Percentiles rank a stretch among this genome's conserved stretches.
Conservation (phyloP, 306 rosid genomes). For the Datisca glomerata region DNA sequence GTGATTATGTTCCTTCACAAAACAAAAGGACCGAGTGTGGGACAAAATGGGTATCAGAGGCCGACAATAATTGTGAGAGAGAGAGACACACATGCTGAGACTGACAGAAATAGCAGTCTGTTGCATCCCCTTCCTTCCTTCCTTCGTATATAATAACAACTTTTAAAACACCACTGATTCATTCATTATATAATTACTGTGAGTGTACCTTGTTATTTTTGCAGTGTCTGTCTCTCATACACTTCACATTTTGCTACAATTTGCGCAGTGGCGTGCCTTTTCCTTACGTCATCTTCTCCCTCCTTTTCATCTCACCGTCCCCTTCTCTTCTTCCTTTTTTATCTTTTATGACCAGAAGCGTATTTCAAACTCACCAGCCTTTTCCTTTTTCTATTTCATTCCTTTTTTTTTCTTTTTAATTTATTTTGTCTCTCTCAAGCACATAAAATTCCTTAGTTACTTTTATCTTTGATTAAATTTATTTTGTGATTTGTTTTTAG, state of each 20-base stretch:
- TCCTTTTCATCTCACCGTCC: slow-evolving; percentile 1
- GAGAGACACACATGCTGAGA: too few species aligned
- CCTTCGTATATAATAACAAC: not conserved
- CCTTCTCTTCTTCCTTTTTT: slow-evolving; percentile 2
- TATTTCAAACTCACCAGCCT: slow-evolving; percentile 13
- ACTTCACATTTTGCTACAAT: too few species aligned
- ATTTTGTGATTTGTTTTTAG: not conserved
- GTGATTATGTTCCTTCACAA: too few species aligned
- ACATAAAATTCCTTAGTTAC: too few species aligned
- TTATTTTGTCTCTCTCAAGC: too few species aligned
- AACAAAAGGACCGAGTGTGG: too few species aligned
- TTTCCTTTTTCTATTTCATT: slow-evolving; percentile 1
- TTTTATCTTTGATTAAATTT: not conserved
- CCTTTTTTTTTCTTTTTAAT: not conserved
- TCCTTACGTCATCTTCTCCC: slow-evolving; percentile 23
- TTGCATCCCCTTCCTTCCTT: too few species aligned
- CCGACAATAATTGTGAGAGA: too few species aligned
- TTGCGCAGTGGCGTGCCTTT: slow-evolving; percentile 26
- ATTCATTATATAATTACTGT: not conserved
- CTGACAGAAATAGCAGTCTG: too few species aligned
- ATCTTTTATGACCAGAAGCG: slow-evolving; percentile 2
- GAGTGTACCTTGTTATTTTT: not conserved
- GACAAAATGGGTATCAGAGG: too few species aligned
- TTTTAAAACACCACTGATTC: not conserved
- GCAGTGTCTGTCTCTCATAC: not conserved